Evolutionary conservation across 768 basidiomycete genomes (phyloP), one percentile per base, ranked within the genome.

Genomic region (Lentinula boryana): DNA sequence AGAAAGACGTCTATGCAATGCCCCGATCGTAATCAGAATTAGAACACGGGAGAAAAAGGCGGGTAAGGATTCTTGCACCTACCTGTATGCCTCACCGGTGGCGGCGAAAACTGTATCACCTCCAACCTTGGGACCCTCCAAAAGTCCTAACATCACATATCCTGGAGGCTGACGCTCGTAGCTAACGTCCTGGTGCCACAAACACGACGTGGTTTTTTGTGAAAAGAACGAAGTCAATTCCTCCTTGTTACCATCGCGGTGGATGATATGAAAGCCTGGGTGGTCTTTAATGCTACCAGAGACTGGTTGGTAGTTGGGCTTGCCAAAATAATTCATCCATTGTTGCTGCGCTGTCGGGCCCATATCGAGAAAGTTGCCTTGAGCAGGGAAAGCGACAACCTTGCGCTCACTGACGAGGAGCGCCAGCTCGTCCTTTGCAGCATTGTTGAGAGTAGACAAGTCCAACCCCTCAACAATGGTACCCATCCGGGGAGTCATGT

Each of bases 131-230:
- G 67, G 67, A 2, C 67, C 67, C 27, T 67, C 58, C 40, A 67
- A 53, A 3, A 66, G 58, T 9, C 64, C 65, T 6, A 67, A 62
- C 65, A 66, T 66, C 1, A 67, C 67, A 58, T 67, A 67, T 0
- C 65, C 66, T 1, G 65, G 67, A 35, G 67, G 65, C 52, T 67
- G 67, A 18, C 55, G 48, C 54, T 68, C 65, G 53, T 68, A 68
- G 12, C 62, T 62, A n/a, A 67, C 65, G 52, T 67, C 67, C 41
- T 67, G 65, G 51, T 67, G 67, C 67, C 67, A 67, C 10, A 66
- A 51, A 38, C 62, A 65, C 5, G 67, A 67, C 5, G 65, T 67
- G 10, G 67, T 66, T 51, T 67, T 67, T 56, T 64, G 63, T 5
- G 62, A 43, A n/a, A 67, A 67, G 41, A 67, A 67, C 1, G 59